These are phyloP conservation scores for Saraca asoca DNA, from an alignment of 331 rosid genomes.

Conservation along the genomic window DNA sequence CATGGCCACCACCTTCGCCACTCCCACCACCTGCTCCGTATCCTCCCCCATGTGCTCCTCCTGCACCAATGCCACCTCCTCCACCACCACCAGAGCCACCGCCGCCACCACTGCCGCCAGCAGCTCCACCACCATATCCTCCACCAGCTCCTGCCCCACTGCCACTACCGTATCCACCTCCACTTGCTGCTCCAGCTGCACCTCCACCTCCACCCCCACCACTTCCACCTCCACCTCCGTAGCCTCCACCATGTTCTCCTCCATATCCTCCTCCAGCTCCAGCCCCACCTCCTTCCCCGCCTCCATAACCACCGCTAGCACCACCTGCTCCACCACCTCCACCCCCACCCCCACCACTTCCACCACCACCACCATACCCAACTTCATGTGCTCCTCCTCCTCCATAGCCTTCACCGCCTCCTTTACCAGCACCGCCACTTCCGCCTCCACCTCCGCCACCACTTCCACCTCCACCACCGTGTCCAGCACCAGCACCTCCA, in stretches of 20 bases:
- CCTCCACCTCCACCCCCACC: not conserved
- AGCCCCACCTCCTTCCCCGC: not conserved
- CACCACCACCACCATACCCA: not conserved
- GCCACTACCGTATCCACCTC: constrained; percentile 14
- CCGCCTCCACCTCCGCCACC: not conserved
- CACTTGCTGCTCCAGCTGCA: constrained; percentile 20
- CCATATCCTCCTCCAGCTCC: too few relatives aligned
- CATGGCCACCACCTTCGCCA: not conserved
- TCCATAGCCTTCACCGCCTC: not conserved
- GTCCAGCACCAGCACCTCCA: not conserved
- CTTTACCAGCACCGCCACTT: not conserved
- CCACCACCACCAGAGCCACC: constrained; percentile 25
- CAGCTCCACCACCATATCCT: not conserved
- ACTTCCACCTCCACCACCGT: not conserved
- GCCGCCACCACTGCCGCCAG: not conserved
- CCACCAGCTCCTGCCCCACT: constrained; percentile 14
- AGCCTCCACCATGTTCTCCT: not conserved
- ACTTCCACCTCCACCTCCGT: not conserved
- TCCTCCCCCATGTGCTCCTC: constrained; percentile 12
- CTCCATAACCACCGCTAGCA: not conserved
- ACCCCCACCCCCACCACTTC: constrained; percentile 1
- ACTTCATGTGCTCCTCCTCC: too few relatives aligned
- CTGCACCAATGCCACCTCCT: constrained; percentile 1
- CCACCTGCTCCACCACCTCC: not conserved
- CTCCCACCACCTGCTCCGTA: not conserved